Evolutionary conservation across 2,329 filamentous ascomycete genomes (phyloP).

Genomic region (Setomelanomma holmii): DNA sequence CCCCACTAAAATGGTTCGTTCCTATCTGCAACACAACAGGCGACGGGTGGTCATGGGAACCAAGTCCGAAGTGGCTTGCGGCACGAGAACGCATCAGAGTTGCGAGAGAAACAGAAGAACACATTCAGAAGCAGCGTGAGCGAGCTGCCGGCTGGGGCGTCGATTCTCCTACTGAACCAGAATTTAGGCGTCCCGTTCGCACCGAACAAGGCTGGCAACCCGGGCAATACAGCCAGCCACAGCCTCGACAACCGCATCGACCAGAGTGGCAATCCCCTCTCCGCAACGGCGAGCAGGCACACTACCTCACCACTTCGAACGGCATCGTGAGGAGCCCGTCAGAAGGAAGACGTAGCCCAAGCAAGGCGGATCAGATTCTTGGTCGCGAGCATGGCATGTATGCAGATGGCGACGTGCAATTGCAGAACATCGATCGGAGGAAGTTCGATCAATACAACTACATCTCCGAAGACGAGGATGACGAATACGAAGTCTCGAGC

Average conservation of each 20-base stretch:
- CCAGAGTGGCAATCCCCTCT: conserved; percentile 41
- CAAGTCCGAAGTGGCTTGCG: conserved; percentile 78
- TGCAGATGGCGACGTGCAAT: conserved; percentile 47
- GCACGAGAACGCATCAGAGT: conserved; percentile 67
- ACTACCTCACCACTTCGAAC: conserved; percentile 45
- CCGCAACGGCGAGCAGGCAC: conserved; percentile 34
- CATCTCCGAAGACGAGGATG: conserved; percentile 49
- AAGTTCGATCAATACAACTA: conserved; percentile 47
- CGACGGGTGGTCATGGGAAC: conserved; percentile 94
- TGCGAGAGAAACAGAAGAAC: conserved; percentile 46
- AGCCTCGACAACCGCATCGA: conserved; percentile 34
- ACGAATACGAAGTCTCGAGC: conserved; percentile 41
- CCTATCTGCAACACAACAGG: conserved; percentile 86
- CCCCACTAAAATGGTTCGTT: conserved; percentile 75
- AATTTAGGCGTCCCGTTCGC: conserved; percentile 40
- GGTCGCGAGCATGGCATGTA: conserved; percentile 48
- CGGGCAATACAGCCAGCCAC: conserved; percentile 33
- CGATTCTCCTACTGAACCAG: conserved; percentile 48
- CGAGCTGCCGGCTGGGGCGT: conserved; percentile 71
- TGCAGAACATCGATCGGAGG: conserved; percentile 50
- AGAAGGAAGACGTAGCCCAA: conserved; percentile 46
- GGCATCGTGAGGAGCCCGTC: conserved; percentile 41
- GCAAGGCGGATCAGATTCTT: conserved; percentile 52
- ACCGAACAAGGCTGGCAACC: conserved; percentile 40
- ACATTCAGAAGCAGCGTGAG: conserved; percentile 68